phyloP scores from a whole-genome alignment of 179 eudicot genomes.

The Amaranthus tricolor region DNA sequence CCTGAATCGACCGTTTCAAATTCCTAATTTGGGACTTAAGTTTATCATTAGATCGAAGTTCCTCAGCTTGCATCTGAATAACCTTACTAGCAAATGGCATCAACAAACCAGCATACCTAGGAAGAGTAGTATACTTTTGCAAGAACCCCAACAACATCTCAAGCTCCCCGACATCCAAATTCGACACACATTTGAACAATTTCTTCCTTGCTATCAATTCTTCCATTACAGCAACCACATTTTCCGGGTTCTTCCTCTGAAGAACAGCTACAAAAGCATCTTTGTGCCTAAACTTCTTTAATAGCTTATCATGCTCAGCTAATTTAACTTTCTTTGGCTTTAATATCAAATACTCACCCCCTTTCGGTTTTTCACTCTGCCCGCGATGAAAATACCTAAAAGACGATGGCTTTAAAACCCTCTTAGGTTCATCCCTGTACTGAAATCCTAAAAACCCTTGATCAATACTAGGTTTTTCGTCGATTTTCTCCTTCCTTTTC shows the following conservation, averaged over 20 bases:
- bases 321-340: conserved; percentile 68
- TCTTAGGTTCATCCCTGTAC: conserved; percentile 40
- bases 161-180: conserved; percentile 70
- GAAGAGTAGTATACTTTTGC: conserved; percentile 63
- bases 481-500: conserved; percentile 52
- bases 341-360: conserved; percentile 65
- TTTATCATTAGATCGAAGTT: conserved; percentile 40
- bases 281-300: conserved; percentile 83
- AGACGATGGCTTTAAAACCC: conserved; percentile 56
- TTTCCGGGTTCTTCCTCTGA: conserved; percentile 58
- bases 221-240: conserved; percentile 81
- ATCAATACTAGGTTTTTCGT: conserved; percentile 23
- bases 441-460: conserved; percentile 35
- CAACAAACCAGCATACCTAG: conserved; percentile 64
- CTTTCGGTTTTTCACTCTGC: conserved; percentile 69
- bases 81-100: conserved; percentile 73
- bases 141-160: conserved; percentile 55
- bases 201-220: conserved; percentile 86
- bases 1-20: conserved; percentile 61
- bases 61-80: conserved; percentile 67
- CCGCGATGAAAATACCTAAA: conserved; percentile 86
- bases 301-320: conserved; percentile 68
- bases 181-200: conserved; percentile 54
- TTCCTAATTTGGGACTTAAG: conserved; percentile 57
- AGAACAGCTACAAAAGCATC: conserved; percentile 80